Conservation (phyloP, 169 alveolate species). For the Ichthyophthirius multifiliis region DNA sequence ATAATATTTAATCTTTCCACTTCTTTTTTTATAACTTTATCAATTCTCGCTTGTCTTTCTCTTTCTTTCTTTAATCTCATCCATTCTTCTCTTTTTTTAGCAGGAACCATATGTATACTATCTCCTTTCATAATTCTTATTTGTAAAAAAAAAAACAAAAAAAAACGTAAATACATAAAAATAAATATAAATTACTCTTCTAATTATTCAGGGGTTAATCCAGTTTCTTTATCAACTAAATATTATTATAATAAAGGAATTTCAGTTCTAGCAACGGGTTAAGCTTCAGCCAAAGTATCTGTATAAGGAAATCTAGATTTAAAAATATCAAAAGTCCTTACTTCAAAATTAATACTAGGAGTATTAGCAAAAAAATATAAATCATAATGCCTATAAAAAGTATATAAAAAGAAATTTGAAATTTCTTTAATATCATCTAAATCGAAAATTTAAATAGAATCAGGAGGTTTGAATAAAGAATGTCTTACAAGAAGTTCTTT, state of each 20-base stretch:
- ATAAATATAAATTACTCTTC: conserved; percentile 1
- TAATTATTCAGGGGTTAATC: conserved; percentile 18
- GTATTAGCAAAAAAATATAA: conserved; percentile 12
- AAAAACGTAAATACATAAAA: background rate
- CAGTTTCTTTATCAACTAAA: conserved; percentile 16
- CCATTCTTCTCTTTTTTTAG: conserved; percentile 22
- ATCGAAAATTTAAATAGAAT: background rate
- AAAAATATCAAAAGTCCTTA: conserved; percentile 10
- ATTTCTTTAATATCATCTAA: background rate
- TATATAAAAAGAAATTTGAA: background rate
- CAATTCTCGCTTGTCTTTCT: conserved; percentile 16
- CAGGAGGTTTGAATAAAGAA: conserved; percentile 13
- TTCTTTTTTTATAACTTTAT: conserved; percentile 1
- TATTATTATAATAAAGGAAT: background rate
- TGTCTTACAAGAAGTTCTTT: background rate
- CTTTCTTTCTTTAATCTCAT: conserved; percentile 9
- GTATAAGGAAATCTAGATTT: conserved; percentile 9
- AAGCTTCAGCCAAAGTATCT: background rate
- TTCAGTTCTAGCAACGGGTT: background rate
- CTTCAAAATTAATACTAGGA: conserved; percentile 1
- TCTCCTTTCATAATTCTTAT: conserved; percentile 22
- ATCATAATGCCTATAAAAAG: conserved; percentile 9
- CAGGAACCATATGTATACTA: conserved; percentile 12
- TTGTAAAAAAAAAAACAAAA: background rate
- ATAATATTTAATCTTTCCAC: background rate